A percentile compares a stretch with the other conserved stretches of the same genome.
phyloP scores from a whole-genome alignment of 2,329 filamentous ascomycete species.

The Fusarium albidum region DNA sequence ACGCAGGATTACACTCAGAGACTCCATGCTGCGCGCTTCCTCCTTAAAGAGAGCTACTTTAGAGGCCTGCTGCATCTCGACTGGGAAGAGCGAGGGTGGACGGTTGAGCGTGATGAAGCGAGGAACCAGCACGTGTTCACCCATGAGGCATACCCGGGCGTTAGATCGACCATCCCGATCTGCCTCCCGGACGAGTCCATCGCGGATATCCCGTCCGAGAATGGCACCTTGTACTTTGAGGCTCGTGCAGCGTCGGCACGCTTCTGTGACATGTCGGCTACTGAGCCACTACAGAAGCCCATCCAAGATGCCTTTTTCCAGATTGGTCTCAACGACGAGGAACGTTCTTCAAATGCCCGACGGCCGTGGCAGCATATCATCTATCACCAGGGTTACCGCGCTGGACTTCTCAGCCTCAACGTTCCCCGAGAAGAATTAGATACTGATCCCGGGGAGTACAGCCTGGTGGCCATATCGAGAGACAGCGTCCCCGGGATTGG shows the following conservation, averaged over 20 bases:
- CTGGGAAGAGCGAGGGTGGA: constrained; percentile 11
- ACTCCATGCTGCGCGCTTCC: not conserved
- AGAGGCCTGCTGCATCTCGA: constrained; percentile 2
- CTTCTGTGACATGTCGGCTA: not conserved
- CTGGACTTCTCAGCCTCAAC: constrained; percentile 7
- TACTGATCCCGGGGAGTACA: not conserved
- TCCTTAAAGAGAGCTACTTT: not conserved
- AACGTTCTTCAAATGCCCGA: constrained; percentile 9
- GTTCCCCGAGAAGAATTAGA: constrained; percentile 1
- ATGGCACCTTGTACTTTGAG: constrained; percentile 4
- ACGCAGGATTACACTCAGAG: not conserved
- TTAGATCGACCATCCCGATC: constrained; percentile 11
- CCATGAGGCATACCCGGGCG: constrained; percentile 6
- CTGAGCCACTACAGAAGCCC: not conserved
- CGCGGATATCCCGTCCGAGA: not conserved
- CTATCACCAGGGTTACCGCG: constrained; percentile 22
- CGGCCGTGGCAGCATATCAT: constrained; percentile 16
- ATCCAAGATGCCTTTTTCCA: constrained; percentile 10
- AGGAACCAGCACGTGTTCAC: constrained; percentile 12
- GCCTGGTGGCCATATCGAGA: constrained; percentile 9
- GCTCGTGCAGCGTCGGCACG: not conserved
- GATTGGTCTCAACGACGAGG: constrained; percentile 16
- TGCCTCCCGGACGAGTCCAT: constrained; percentile 3
- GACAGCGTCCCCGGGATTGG: constrained; percentile 7
- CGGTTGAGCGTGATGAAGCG: not conserved